Conservation (phyloP, 2,329 filamentous ascomycete genomes). For the Aspergillus pseudotamarii region DNA sequence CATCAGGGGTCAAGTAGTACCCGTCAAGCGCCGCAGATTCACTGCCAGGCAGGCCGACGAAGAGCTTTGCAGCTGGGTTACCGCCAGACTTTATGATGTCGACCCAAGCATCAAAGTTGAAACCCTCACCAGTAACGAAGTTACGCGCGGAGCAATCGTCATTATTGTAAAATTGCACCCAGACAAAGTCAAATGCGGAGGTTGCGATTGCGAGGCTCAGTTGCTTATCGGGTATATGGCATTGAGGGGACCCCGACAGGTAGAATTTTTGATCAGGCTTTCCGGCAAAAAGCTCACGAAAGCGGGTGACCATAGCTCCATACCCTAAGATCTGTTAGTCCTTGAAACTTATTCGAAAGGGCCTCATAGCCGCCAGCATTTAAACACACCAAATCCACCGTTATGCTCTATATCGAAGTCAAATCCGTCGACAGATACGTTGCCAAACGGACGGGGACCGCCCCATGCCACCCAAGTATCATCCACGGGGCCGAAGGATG, state of each 20-base stretch:
- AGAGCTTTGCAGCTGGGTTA: slow-evolving; percentile 54
- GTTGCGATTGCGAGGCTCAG: slow-evolving; percentile 49
- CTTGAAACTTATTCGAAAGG: too few relatives aligned
- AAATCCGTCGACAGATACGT: slow-evolving; percentile 54
- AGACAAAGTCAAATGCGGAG: slow-evolving; percentile 56
- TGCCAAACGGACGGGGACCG: slow-evolving; percentile 53
- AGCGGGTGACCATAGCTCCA: slow-evolving; percentile 50
- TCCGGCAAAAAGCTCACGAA: slow-evolving; percentile 46
- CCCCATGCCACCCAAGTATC: slow-evolving; percentile 30
- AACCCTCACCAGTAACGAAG: slow-evolving; percentile 42
- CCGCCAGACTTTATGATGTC: slow-evolving; percentile 39
- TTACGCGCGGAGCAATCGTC: slow-evolving; percentile 52
- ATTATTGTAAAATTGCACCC: slow-evolving; percentile 61
- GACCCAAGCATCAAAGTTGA: slow-evolving; percentile 53
- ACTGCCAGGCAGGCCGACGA: slow-evolving; percentile 54
- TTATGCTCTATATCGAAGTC: slow-evolving; percentile 53
- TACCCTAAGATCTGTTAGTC: slow-evolving; percentile 41
- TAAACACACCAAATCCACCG: slow-evolving; percentile 31
- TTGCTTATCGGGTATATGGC: slow-evolving; percentile 51
- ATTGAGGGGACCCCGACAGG: slow-evolving; percentile 59
- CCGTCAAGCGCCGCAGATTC: slow-evolving; percentile 29
- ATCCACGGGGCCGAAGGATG: slow-evolving; percentile 51
- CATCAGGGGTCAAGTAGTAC: slow-evolving; percentile 51
- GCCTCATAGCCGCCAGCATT: background rate
- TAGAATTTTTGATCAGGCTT: slow-evolving; percentile 47